Percentiles rank a stretch among this genome's conserved stretches.
Evolutionary conservation across 192 early-diverging fungal species (phyloP).

Genomic region (Spizellomyces punctatus): DNA sequence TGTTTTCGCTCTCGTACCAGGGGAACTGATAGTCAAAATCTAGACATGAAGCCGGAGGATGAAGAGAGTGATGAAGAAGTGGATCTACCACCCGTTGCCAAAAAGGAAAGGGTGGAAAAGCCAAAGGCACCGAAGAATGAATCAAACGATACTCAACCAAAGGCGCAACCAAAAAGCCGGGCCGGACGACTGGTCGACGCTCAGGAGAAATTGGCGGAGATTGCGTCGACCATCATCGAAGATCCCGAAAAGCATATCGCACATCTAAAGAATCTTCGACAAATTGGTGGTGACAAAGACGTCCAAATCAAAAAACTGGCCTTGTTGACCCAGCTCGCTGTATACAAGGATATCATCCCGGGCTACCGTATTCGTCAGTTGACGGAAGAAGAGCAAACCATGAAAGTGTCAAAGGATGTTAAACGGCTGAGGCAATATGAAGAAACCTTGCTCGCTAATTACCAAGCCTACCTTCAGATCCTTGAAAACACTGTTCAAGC

Average conservation of each 20-base stretch:
- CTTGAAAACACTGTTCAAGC: conserved; percentile 56
- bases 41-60: no score
- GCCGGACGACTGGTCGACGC: conserved; percentile 30
- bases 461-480: conserved; percentile 81
- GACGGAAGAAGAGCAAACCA: conserved; percentile 76
- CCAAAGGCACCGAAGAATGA: conserved; percentile 20
- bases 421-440: conserved; percentile 86
- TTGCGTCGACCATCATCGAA: conserved; percentile 78
- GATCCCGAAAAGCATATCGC: conserved; percentile 77
- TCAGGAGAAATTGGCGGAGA: conserved; percentile 76
- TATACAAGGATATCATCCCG: conserved; percentile 95
- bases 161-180: conserved; percentile 30
- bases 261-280: conserved; percentile 68
- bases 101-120: conserved; percentile 4
- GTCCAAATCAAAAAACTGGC: conserved; percentile 71
- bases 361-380: conserved; percentile 90
- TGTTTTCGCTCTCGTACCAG: no score
- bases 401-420: conserved; percentile 85
- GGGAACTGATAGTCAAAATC: no score
- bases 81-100: no score
- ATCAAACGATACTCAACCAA: background rate
- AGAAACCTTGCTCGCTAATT: conserved; percentile 76
- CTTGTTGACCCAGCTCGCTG: conserved; percentile 84
- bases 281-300: conserved; percentile 67
- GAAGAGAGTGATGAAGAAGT: no score